Conservation (phyloP, 208 protist genomes). For the Polymyxa betae region DNA sequence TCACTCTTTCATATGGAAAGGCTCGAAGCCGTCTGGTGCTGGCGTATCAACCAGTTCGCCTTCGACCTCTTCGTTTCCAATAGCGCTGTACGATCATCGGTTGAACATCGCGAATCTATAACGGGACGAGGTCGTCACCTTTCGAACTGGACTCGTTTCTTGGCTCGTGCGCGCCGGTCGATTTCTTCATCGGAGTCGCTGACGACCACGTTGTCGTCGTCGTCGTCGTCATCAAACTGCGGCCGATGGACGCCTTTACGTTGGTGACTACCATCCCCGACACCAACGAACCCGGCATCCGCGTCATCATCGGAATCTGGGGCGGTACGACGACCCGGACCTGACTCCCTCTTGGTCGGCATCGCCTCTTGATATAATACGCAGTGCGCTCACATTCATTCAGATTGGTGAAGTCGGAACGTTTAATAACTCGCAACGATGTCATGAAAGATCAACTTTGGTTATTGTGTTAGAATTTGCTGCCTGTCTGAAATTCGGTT, state of each 20-base stretch:
- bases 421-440: too few species aligned
- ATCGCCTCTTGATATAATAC: too few species aligned
- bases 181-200: constrained; percentile 39
- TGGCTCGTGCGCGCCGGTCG: neutral
- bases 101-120: neutral
- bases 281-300: neutral
- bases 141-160: constrained; percentile 37
- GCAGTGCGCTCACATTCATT: too few species aligned
- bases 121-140: neutral
- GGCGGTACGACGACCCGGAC: too few species aligned
- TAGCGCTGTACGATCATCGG: neutral
- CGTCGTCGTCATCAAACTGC: neutral
- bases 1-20: constrained; percentile 45
- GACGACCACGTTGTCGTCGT: neutral
- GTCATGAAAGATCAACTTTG: too few species aligned
- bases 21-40: constrained; percentile 33
- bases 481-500: too few species aligned
- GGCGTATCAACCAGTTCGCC: neutral
- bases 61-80: neutral
- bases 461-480: too few species aligned
- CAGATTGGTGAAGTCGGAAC: too few species aligned
- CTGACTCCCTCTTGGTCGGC: too few species aligned
- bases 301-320: too few species aligned
- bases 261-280: neutral
- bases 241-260: neutral